Evolutionary conservation across 441 rosid species (phyloP), one percentile per base, ranked within the genome.

Genomic region (Eruca vesicaria): DNA sequence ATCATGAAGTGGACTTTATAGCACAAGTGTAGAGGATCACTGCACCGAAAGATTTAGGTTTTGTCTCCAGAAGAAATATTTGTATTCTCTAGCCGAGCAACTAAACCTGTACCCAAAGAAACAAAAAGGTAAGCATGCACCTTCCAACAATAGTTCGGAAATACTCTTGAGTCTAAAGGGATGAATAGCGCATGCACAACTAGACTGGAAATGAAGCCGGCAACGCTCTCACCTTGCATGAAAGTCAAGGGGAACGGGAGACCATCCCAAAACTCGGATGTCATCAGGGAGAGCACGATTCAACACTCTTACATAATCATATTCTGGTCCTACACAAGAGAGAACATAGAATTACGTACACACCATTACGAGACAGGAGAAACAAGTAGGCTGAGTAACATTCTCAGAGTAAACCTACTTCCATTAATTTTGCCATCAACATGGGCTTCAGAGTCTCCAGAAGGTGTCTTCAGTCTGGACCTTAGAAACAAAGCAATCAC

Each of bases 261-360:
- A 86, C 99, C 99, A 95, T 79, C 98, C 98, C 21, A 86, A 66
- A 63, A 92, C 86, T 75, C 94, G 92, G 74, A 92, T 91, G 81
- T 95, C 98, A 53, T 84, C 84, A 63, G 97, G 99, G 75, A 95
- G 95, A 79, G 80, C 95, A 72, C 96, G 92, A 82, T 95, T 92
- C 81, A 92, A 81, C 63, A 88, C 87, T 83, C 88, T 84, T 75
- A 92, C 96, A 76, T 95, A 95, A 80, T 93, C 99, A 76, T 89
- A 86, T 86, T 95, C 99, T 71, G 79, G 88, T 68, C 75, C 86
- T 87, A 85, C 61, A 58, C 80, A 81, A 71, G 65, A 41, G 36
- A 53, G 60, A 41, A 9, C 15, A 48, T 29, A 71, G 11, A 77
- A 57, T 52, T 81, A 62, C 5, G 45, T 33, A 38, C 29, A 55